Conservation (phyloP, 192 early-diverging fungal species). For the Thamnidium elegans region DNA sequence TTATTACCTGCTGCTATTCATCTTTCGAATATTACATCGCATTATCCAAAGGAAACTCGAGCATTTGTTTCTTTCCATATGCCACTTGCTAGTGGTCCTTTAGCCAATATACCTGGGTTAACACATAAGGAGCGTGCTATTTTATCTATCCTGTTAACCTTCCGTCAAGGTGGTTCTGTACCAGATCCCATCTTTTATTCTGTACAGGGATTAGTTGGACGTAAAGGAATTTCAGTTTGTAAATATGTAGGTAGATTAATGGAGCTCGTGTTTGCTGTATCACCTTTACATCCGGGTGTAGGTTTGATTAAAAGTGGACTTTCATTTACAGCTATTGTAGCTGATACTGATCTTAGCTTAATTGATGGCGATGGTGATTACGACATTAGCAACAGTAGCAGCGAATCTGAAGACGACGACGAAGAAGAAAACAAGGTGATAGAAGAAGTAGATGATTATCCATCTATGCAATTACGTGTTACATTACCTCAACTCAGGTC, state of each 20-base stretch:
- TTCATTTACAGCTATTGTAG: not conserved
- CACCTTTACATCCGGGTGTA: slow-evolving; percentile 26
- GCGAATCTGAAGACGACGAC: slow-evolving; percentile 20
- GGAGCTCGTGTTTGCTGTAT: slow-evolving; percentile 33
- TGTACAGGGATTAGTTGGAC: slow-evolving; percentile 42
- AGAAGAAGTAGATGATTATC: not conserved
- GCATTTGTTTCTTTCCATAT: slow-evolving; percentile 49
- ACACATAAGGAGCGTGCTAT: slow-evolving; percentile 50
- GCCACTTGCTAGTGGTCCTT: slow-evolving; percentile 47
- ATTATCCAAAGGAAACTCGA: slow-evolving; percentile 50
- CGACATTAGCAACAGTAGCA: slow-evolving; percentile 10
- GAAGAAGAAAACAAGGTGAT: not conserved
- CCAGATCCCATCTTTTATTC: slow-evolving; percentile 42
- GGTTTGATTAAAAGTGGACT: slow-evolving; percentile 20
- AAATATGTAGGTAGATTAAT: slow-evolving; percentile 46
- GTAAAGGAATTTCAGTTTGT: slow-evolving; percentile 36
- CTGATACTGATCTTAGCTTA: too few species aligned
- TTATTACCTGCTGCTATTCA: slow-evolving; percentile 44
- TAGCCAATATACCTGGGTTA: slow-evolving; percentile 49
- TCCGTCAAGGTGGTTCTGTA: slow-evolving; percentile 47
- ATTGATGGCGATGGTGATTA: not conserved
- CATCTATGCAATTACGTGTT: slow-evolving; percentile 9
- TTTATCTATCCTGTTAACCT: slow-evolving; percentile 43
- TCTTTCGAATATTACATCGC: slow-evolving; percentile 15
- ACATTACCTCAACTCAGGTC: not conserved